Percentiles rank a stretch among this genome's conserved stretches.
phyloP scores from a whole-genome alignment of 305 asterid genomes.

The Fraxinus albicans region DNA sequence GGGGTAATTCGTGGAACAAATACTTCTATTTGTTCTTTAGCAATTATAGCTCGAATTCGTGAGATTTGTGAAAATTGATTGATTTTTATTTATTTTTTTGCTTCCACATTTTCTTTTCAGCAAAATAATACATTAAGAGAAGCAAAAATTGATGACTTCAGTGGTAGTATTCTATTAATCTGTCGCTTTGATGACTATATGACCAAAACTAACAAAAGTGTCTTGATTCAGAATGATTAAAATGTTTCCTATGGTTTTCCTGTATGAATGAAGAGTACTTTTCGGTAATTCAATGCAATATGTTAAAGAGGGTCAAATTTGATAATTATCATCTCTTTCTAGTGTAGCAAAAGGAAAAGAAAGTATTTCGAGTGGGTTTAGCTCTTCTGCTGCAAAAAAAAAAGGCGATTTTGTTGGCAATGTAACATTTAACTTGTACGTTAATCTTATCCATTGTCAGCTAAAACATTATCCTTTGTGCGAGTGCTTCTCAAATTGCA shows the following conservation, averaged over 20 bases:
- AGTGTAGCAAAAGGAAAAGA: neutral
- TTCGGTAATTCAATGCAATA: neutral
- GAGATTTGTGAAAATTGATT: neutral
- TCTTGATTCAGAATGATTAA: no score
- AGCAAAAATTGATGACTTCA: no score
- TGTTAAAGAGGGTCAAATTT: neutral
- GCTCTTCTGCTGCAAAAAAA: neutral
- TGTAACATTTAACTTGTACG: no score
- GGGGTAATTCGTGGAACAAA: constrained; percentile 48
- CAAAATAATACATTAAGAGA: neutral
- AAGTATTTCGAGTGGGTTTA: neutral
- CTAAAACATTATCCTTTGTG: no score
- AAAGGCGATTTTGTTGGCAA: no score
- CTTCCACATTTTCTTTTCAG: neutral
- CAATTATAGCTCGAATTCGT: neutral
- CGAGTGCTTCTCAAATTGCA: no score
- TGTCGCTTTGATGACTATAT: neutral
- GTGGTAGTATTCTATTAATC: neutral
- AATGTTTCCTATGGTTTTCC: neutral
- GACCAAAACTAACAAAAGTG: neutral
- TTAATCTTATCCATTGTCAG: no score
- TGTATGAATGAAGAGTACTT: neutral
- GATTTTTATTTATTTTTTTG: neutral
- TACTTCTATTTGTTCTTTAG: neutral
- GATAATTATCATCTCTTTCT: neutral